Evolutionary conservation across 2,329 filamentous ascomycete genomes (phyloP).

Genomic region (Pseudocercospora musae): DNA sequence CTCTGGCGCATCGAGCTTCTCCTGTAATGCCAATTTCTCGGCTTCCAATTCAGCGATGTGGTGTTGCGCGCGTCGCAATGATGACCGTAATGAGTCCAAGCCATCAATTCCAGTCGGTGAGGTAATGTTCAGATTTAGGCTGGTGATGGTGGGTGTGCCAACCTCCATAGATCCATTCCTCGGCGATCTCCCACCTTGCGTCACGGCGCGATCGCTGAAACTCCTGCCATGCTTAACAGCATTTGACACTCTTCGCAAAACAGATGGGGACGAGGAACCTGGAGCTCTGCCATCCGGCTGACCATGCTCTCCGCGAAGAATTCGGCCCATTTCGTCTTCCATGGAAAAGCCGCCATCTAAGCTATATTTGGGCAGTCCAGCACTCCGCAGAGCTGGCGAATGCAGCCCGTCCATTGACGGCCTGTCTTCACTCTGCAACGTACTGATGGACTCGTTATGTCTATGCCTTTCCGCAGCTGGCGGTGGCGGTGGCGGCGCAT

Average conservation of each 20-base stretch:
- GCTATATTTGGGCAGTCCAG: conserved; percentile 54
- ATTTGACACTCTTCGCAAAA: conserved; percentile 86
- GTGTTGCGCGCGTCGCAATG: conserved; percentile 22
- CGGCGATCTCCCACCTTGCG: conserved; percentile 30
- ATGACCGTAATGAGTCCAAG: conserved; percentile 21
- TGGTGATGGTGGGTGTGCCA: conserved; percentile 22
- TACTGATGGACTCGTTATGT: conserved; percentile 45
- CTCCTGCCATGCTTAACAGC: conserved; percentile 90
- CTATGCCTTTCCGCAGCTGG: conserved; percentile 27
- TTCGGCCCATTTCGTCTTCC: conserved; percentile 93
- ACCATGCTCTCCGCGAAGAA: conserved; percentile 65
- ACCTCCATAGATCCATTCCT: conserved; percentile 43
- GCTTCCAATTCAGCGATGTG: conserved; percentile 76
- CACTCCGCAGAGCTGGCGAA: conserved; percentile 31
- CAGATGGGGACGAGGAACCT: conserved; percentile 53
- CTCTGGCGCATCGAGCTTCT: conserved; percentile 55
- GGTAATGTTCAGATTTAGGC: conserved; percentile 20
- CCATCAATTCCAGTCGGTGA: conserved; percentile 22
- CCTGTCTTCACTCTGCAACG: conserved; percentile 38
- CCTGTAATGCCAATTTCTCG: conserved; percentile 60
- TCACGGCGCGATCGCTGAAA: conserved; percentile 61
- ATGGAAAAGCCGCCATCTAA: conserved; percentile 83
- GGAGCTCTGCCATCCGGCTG: conserved; percentile 35
- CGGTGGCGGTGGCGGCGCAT: conserved; percentile 42
- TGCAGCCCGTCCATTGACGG: conserved; percentile 27